Base-by-base conservation (phyloP, 2,329 filamentous ascomycete genomes). In the Teratosphaeria viscida region DNA sequence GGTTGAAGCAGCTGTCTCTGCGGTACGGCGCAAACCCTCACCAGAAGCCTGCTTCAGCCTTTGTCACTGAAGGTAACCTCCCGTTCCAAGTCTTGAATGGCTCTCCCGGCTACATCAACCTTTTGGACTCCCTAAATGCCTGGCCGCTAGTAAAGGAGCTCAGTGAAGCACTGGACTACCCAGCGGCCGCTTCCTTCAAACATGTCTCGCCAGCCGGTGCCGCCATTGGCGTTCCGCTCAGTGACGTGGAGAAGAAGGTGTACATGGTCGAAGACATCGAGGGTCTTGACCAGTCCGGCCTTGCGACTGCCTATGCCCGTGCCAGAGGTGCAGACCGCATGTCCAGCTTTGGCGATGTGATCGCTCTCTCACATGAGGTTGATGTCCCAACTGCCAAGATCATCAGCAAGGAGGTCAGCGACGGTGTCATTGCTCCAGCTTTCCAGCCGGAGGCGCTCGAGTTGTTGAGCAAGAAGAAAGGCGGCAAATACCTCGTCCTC, bases 71-170 rank as follows among this genome's bases (percentile, higher is more conserved):
- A 60, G 85, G 83, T 63, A 80, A 85, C 66, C 80, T 99, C 58
- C 94, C 94, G n/a, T 96, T 96, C 84, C 96, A 92, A 79, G 90
- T 95, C 32, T 85, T 97, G 11, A 81, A 86, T 67, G 94, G 94
- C 57, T 83, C 91, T 8, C 94, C 94, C 7, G 94, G 94, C 58
- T 99, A 96, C 77, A 94, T 99, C 80, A 99, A 99, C 79, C 82
- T 99, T 56, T 84, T 99, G 55, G 94, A 99, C 76, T 90, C 90
- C 56, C 83, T 99, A 68, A 99, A 99, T 76, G 90, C 91, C 67
- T 99, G 94, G 94, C 89, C 90, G 6, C 79, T 99, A 62, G 94
- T 99, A 60, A 95, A 95, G 81, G 94, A 99, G 79, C 84, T 99
- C 70, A 95, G 91, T 81, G 80, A 88, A 67, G 90, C 92, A 26